phyloP scores from a whole-genome alignment of 805 yeast genomes.

The Hanseniaspora clermontiae region DNA sequence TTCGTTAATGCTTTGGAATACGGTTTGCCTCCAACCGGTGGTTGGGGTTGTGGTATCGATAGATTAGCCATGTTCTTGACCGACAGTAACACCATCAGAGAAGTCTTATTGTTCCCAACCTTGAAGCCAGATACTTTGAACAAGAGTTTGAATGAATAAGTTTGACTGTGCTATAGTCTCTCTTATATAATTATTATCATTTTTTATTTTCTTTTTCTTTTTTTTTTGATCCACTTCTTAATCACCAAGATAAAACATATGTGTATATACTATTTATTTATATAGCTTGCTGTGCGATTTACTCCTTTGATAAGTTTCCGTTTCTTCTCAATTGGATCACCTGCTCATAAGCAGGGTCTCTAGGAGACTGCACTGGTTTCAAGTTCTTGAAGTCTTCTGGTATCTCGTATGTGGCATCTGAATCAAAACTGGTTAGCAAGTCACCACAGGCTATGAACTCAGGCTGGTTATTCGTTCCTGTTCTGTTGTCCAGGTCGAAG shows the following conservation, averaged over 20 bases:
- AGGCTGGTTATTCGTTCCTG: slow-evolving; percentile 5
- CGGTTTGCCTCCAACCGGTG: slow-evolving; percentile 98
- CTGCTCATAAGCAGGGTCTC: slow-evolving; percentile 90
- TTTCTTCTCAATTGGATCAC: slow-evolving; percentile 78
- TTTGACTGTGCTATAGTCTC: no score
- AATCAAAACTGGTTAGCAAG: slow-evolving; percentile 60
- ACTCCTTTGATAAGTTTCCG: slow-evolving; percentile 38
- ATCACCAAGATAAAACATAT: no score
- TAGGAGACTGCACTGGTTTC: slow-evolving; percentile 90
- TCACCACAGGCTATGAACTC: slow-evolving; percentile 90
- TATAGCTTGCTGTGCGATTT: neutral
- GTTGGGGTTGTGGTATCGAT: slow-evolving; percentile 99
- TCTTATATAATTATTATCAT: neutral
- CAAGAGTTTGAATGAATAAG: slow-evolving; percentile 24
- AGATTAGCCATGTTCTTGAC: slow-evolving; percentile 97
- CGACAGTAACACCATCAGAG: slow-evolving; percentile 91
- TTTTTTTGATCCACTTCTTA: no score
- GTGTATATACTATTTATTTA: neutral
- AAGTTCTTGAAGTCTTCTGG: slow-evolving; percentile 36
- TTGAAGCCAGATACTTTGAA: slow-evolving; percentile 74
- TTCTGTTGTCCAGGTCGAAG: slow-evolving; percentile 6
- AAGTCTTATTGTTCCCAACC: slow-evolving; percentile 94
- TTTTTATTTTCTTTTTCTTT: neutral
- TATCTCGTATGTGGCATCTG: slow-evolving; percentile 76
- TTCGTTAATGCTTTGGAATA: slow-evolving; percentile 96